Percentiles rank a stretch among this genome's conserved stretches.
phyloP scores from a whole-genome alignment of 2,329 filamentous ascomycete species.

The Aspergillus fumigatus region DNA sequence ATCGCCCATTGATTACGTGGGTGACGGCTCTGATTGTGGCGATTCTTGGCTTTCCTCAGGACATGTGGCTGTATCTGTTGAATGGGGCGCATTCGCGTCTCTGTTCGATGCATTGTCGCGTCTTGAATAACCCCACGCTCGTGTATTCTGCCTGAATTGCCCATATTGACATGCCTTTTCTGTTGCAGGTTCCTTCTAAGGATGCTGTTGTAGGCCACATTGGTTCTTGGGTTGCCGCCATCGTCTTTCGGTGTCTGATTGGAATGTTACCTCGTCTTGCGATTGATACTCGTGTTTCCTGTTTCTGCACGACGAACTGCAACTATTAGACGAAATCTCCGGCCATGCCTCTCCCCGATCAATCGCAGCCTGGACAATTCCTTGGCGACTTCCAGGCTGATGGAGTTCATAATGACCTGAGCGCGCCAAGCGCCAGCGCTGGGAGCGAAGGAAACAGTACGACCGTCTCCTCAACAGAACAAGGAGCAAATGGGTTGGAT shows the following conservation, averaged over 20 bases:
- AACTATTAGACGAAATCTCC: background rate
- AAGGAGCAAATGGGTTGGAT: constrained; percentile 33
- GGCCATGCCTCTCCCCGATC: constrained; percentile 35
- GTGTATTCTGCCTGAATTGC: background rate
- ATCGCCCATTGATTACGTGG: background rate
- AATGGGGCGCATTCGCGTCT: constrained; percentile 9
- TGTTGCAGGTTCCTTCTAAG: constrained; percentile 18
- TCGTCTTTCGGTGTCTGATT: constrained; percentile 21
- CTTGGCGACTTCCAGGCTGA: constrained; percentile 21
- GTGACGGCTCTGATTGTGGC: background rate
- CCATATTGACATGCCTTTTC: constrained; percentile 12
- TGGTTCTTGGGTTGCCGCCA: constrained; percentile 11
- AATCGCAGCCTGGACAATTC: constrained; percentile 22
- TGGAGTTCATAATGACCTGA: constrained; percentile 21
- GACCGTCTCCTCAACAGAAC: constrained; percentile 19
- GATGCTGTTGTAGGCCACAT: constrained; percentile 28
- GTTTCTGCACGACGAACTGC: constrained; percentile 4
- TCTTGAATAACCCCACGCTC: constrained; percentile 5
- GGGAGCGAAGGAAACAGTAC: constrained; percentile 18
- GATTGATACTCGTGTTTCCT: constrained; percentile 16
- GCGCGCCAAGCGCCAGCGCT: constrained; percentile 16
- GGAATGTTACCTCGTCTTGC: constrained; percentile 15
- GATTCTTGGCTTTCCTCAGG: constrained; percentile 8
- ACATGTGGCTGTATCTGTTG: constrained; percentile 6
- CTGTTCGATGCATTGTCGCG: constrained; percentile 13